Base-by-base conservation (phyloP, 192 early-diverging fungal genomes). In the Dissophora ornata region DNA sequence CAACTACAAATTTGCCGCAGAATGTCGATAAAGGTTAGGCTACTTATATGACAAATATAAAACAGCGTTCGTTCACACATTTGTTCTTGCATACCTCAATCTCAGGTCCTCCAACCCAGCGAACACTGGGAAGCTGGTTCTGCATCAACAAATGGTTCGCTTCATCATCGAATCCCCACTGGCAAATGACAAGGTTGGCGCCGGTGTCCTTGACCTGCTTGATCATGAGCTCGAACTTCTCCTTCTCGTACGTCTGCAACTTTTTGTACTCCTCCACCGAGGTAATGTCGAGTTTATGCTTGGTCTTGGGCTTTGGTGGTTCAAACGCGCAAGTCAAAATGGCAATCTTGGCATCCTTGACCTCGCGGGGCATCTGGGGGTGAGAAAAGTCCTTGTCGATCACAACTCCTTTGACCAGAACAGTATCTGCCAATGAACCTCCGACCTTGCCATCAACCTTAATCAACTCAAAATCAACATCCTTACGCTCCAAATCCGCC, bases 81-180 rank as follows among this genome's bases (percentile, higher is more conserved):
- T n/a, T n/a, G n/a, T n/a, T n/a, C 46, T 16, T 15, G 15, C 41
- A 28, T 81, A 93, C 91, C 86, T 99, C 98, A 56, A 99, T 94
- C 83, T 99, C 98, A 16, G 97, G 97, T 29, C 98, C 98, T 58
- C 98, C 98, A 41, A 99, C 97, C 98, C 98, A 99, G 69, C 98
- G 91, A 53, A 98, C 95, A 61, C 96, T 95, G 32, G 98, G 98
- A 46, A 99, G 86, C 79, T 97, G 65, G 84, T 98, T 96, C 83
- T 99, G 98, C 84, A 98, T 84, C 57, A 99, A 85, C 83, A 99
- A 85, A 79, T 98, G 97, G 86, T 99, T 99, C 45, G 98, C 98
- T 81, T 99, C 98, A 73, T 99, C 98, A 83, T 99, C 98, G 70
- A 99, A 99, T 55, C 98, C 98, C 98, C 98, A 99, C 81, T 99